A percentile compares a stretch with the other conserved stretches of the same genome.
These are phyloP conservation scores for Pigoraptor vietnamica DNA, from an alignment of 78 protist genomes.

Conservation along the genomic window DNA sequence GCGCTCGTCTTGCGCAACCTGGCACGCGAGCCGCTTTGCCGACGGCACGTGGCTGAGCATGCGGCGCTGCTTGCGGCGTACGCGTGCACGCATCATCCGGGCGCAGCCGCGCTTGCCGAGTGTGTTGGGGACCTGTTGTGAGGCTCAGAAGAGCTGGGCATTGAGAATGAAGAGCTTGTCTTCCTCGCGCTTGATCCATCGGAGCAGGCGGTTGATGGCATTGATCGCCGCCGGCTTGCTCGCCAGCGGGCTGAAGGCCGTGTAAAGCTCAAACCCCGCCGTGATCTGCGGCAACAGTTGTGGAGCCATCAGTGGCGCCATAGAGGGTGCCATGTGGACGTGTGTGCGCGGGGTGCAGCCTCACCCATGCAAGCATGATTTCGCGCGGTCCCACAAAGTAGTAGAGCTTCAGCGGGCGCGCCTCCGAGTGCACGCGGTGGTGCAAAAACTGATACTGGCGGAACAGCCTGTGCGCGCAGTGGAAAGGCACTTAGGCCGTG, in stretches of 20 bases:
- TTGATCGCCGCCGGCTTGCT: background rate
- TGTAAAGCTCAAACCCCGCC: constrained; percentile 4
- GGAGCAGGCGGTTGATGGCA: constrained; percentile 1
- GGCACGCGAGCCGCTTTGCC: background rate
- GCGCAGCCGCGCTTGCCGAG: background rate
- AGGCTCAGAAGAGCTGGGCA: background rate
- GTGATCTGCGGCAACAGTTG: background rate
- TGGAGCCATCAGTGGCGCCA: background rate
- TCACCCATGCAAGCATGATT: constrained; percentile 8
- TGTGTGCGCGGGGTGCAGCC: background rate
- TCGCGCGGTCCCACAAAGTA: background rate
- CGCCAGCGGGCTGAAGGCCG: constrained; percentile 5
- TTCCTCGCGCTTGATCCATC: constrained; percentile 13
- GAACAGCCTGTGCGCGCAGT: background rate
- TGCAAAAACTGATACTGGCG: background rate
- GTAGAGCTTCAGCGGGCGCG: constrained; percentile 4
- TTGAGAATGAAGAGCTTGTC: constrained; percentile 8
- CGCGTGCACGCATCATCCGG: background rate
- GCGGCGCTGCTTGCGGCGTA: background rate
- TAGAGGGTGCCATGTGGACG: background rate
- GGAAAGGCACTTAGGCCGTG: background rate
- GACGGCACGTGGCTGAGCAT: background rate
- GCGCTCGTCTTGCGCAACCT: background rate
- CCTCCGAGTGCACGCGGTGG: background rate
- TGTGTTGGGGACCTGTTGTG: background rate